Evolutionary conservation across 139 green algal species (phyloP).

Genomic region (Chlamydomonas sphaeroides): DNA sequence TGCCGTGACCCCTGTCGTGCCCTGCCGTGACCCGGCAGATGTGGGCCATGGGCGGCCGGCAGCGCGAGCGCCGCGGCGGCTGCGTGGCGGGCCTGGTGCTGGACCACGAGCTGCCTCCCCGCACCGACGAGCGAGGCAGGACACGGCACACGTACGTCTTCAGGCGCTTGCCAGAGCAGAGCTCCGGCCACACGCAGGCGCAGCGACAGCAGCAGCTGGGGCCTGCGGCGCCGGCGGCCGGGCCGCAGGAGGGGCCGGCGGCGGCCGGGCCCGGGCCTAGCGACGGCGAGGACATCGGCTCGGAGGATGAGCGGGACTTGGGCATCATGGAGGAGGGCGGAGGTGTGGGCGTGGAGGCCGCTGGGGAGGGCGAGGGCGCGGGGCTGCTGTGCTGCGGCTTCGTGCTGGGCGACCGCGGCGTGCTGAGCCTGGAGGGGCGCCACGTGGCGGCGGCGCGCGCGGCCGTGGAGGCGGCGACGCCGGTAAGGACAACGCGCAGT

Average conservation of each 20-base stretch:
- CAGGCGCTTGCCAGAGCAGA: neutral
- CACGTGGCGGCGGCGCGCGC: slow-evolving; percentile 49
- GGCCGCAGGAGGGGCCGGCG: no score
- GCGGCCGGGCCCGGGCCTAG: no score
- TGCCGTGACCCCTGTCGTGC: no score
- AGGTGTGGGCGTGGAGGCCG: neutral
- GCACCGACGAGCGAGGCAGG: neutral
- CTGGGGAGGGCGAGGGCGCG: neutral
- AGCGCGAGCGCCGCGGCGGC: slow-evolving; percentile 67
- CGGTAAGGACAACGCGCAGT: no score
- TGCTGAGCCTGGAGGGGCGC: slow-evolving; percentile 78
- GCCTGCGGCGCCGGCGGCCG: no score
- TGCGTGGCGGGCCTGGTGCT: slow-evolving; percentile 63
- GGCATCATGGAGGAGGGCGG: no score
- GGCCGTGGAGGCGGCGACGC: slow-evolving; percentile 21
- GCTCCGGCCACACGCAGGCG: no score
- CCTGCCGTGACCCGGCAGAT: slow-evolving; percentile 18
- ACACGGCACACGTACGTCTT: slow-evolving; percentile 48
- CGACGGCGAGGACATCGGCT: no score
- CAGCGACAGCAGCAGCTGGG: no score
- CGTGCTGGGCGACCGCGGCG: slow-evolving; percentile 63
- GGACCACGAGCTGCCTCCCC: neutral
- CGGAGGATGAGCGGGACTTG: no score
- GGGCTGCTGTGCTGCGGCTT: slow-evolving; percentile 47
- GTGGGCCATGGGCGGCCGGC: slow-evolving; percentile 68